Evolutionary conservation across 169 alveolate species (phyloP).

Genomic region (Pseudocohnilembus persalinus): DNA sequence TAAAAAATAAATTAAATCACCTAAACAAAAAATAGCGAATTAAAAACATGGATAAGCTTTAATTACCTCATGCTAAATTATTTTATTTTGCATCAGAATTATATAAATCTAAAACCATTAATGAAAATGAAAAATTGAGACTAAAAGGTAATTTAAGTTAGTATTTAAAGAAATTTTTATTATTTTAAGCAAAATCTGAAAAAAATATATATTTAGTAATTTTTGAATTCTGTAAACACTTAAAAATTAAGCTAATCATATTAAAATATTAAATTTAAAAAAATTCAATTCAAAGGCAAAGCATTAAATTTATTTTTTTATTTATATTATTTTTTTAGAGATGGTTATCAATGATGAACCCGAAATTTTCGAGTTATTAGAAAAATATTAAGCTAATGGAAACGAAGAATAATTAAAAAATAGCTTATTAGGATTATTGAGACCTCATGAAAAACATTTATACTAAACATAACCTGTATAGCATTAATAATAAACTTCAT

Average conservation of each 20-base stretch:
- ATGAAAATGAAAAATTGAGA: slow-evolving; percentile 25
- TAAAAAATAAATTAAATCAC: too few relatives aligned
- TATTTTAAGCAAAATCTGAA: too few relatives aligned
- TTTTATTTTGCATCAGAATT: slow-evolving; percentile 28
- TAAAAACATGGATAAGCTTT: slow-evolving; percentile 12
- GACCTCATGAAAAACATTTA: slow-evolving; percentile 12
- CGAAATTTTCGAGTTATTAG: slow-evolving; percentile 19
- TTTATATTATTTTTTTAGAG: background rate
- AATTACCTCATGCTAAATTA: slow-evolving; percentile 24
- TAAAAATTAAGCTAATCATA: background rate
- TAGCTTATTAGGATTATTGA: slow-evolving; percentile 9
- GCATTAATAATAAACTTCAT: background rate
- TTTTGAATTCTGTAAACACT: too few relatives aligned
- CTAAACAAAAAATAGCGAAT: too few relatives aligned
- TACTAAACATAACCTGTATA: slow-evolving; percentile 1
- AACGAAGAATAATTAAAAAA: background rate
- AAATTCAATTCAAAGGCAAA: background rate
- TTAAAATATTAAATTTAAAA: background rate
- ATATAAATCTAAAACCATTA: slow-evolving; percentile 2
- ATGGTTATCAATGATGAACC: slow-evolving; percentile 31
- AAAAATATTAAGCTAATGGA: slow-evolving; percentile 11
- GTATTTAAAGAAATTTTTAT: too few relatives aligned
- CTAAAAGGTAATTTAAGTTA: slow-evolving; percentile 9
- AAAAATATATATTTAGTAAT: too few relatives aligned
- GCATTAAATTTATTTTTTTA: background rate